A percentile compares a stretch with the other conserved stretches of the same genome.
Conservation (phyloP, 2,329 filamentous ascomycete genomes). For the Paradendryphiella salina region DNA sequence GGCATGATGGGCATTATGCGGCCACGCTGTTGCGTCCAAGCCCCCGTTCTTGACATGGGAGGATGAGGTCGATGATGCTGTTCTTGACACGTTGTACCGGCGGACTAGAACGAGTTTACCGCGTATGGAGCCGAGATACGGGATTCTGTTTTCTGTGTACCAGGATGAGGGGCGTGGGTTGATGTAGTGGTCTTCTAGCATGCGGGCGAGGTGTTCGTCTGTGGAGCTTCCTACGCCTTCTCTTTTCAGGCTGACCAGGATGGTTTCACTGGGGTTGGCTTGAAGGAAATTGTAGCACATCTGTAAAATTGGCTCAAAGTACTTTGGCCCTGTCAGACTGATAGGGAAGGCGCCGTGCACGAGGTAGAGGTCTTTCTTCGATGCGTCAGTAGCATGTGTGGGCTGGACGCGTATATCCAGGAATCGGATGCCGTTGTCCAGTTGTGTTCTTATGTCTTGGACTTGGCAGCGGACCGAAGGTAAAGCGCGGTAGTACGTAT, state of each 20-base stretch:
- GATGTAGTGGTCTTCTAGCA: conserved; percentile 72
- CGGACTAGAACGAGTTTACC: conserved; percentile 84
- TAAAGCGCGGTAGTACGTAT: conserved; percentile 79
- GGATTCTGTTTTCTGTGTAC: conserved; percentile 75
- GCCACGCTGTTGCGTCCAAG: conserved; percentile 70
- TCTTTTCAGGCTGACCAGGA: conserved; percentile 87
- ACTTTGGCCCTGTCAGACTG: conserved; percentile 77
- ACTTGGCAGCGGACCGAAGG: conserved; percentile 94
- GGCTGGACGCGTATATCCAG: conserved; percentile 86
- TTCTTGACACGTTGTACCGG: conserved; percentile 65
- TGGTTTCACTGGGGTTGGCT: conserved; percentile 74
- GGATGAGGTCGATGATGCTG: not conserved
- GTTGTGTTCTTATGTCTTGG: conserved; percentile 73
- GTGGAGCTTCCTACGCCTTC: conserved; percentile 82
- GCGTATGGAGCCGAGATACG: conserved; percentile 74
- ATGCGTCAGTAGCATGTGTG: conserved; percentile 58
- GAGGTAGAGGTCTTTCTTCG: conserved; percentile 71
- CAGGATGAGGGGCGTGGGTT: conserved; percentile 64
- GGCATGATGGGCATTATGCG: conserved; percentile 83
- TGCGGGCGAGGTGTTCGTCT: conserved; percentile 75
- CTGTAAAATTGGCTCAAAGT: conserved; percentile 72
- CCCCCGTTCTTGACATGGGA: conserved; percentile 38
- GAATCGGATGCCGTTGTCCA: conserved; percentile 89
- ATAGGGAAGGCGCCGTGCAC: conserved; percentile 92
- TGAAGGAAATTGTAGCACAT: conserved; percentile 76